Base-by-base conservation (phyloP, 2,329 filamentous ascomycete species). In the Beauveria caledonica region DNA sequence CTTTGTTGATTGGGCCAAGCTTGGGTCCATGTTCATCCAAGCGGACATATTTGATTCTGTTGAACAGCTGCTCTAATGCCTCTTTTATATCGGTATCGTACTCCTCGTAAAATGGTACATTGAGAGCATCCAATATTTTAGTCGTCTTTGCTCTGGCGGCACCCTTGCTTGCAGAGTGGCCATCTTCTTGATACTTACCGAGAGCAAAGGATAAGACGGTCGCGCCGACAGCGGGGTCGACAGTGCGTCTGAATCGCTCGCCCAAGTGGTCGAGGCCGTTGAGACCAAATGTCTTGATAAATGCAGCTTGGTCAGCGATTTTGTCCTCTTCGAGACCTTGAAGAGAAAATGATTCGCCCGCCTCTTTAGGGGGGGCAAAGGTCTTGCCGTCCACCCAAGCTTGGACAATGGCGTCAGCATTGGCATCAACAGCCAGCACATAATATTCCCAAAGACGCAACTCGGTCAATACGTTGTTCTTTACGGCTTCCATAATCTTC, bases 391-490 rank as follows among this genome's bases (percentile, higher is more conserved):
- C 76, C 39, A 79, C 78, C 91, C 93, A 97, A 1, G 86, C 81
- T 48, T 88, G 80, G 2, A 94, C 73, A 39, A 88, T 84, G 7
- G 84, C 83, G 64, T 87, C 80, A 5, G 85, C 81, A 69, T 93
- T 85, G 33, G 83, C 79, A 61, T 93, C 85, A 4, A 94, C 86
- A 68, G 97, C 85, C 61, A 96, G 77, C 17, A 88, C 86, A 70
- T 97, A 99, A 76, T 88, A 99, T 71, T 99, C 90, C 94, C 94
- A 99, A 1, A 99, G 80, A 53, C 86, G 86, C 63, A 93, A 84
- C 45, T 84, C 81, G 27, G 84, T 83, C 68, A 99, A 84, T 40
- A 94, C 91, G 58, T 92, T 83, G 21, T 84, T 84, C 73, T 94
- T 95, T 68, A 96, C 83, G 9, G 84, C 89, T 33, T 90, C 86